Evolutionary conservation across 2,329 filamentous ascomycete genomes (phyloP).

Genomic region (Aurifilum marmelostoma): DNA sequence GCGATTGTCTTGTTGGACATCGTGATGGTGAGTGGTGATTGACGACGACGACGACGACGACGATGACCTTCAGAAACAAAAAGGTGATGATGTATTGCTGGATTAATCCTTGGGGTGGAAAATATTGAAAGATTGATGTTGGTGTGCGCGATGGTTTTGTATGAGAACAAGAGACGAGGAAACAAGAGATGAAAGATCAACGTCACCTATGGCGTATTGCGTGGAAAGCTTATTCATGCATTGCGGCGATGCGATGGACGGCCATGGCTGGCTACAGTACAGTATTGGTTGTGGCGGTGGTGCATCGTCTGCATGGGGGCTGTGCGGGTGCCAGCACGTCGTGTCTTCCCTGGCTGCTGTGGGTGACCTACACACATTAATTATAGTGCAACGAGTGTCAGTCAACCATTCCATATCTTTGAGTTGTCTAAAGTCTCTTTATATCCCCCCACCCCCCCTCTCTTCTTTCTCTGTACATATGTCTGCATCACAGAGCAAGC

Average conservation of each 20-base stretch:
- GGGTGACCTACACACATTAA: neutral
- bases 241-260: neutral
- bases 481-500: neutral
- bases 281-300: too few relatives aligned
- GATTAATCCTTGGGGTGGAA: too few relatives aligned
- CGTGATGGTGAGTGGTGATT: neutral
- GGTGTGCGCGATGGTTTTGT: neutral
- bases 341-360: neutral
- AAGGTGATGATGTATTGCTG: neutral
- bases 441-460: too few relatives aligned
- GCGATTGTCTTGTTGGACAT: constrained; percentile 39
- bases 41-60: neutral
- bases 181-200: neutral
- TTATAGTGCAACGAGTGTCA: neutral
- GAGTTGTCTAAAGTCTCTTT: neutral
- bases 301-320: constrained; percentile 3
- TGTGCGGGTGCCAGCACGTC: neutral
- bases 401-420: neutral
- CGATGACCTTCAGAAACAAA: neutral
- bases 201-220: constrained; percentile 4
- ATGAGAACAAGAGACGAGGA: too few relatives aligned
- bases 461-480: neutral
- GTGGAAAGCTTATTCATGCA: neutral
- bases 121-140: too few relatives aligned
- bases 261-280: too few relatives aligned